Base-by-base conservation (phyloP, 371 early-diverging fungal species). In the Basidiobolus meristosporus region DNA sequence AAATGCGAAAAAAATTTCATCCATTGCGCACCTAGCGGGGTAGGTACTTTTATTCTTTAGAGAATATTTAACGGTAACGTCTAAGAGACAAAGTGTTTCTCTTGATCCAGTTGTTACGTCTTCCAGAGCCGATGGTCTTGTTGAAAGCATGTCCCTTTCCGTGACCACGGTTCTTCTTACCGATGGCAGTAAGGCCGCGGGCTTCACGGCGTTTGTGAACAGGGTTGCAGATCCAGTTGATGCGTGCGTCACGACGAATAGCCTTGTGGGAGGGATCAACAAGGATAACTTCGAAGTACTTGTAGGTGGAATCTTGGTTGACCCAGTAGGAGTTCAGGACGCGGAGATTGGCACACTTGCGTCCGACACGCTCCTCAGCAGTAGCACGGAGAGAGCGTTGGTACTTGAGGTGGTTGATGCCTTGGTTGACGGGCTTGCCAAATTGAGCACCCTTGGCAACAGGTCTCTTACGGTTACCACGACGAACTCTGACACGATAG, bases 261-360 rank as follows among this genome's bases (percentile, higher is more conserved):
- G 82, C 88, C 72, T 83, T 82, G 82, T 93, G 93, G 42, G 61
- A 56, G 51, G 95, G 95, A 63, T 98, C 97, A 52, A 98, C 97
- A 43, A 89, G 73, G 65, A 98, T 98, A 55, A 97, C 92, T 67
- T 98, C 99, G 62, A 65, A 98, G 81, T 82, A 93, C 77, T 98
- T 97, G 82, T 82, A 96, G 54, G 89, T 86, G 46, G 90, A 66
- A 65, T 97, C 98, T 71, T 87, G 79, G 84, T 92, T 92, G 45
- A 98, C 81, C 97, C 97, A 95, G 87, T 98, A 98, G 43, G 90
- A 89, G 84, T 90, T 95, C 45, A 98, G 71, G 38, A 98, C 90
- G 48, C 98, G 82, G 52, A 98, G 65, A 71, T 88, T 89, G 46
- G 71, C 75, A 67, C 90, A 90, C 60, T 78, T 82, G 60, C 84